Evolutionary conservation across 2,329 filamentous ascomycete genomes (phyloP).

Genomic region (Diaporthe ampelina): DNA sequence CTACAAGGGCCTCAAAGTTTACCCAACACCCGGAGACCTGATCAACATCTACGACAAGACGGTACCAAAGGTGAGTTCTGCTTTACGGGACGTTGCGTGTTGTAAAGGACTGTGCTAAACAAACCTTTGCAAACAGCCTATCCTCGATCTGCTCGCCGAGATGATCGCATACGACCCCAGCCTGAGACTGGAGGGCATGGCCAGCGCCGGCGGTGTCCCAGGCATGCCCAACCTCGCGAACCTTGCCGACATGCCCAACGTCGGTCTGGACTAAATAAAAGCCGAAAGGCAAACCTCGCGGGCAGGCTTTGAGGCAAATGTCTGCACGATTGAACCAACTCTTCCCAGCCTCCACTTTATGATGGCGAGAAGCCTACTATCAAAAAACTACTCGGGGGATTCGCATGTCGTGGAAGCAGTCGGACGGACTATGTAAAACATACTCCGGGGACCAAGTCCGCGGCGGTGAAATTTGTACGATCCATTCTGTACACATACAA

Average conservation of each 20-base stretch:
- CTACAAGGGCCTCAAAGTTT: constrained; percentile 99
- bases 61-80: constrained; percentile 81
- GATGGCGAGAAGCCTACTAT: constrained; percentile 10
- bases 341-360: constrained; percentile 33
- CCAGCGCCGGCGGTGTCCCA: constrained; percentile 48
- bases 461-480: constrained; percentile 30
- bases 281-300: neutral
- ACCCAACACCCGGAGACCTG: constrained; percentile 91
- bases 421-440: constrained; percentile 29
- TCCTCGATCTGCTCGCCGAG: constrained; percentile 95
- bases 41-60: constrained; percentile 99
- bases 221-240: constrained; percentile 48
- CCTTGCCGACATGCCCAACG: constrained; percentile 63
- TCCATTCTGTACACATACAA: constrained; percentile 38
- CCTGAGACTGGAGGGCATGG: constrained; percentile 69
- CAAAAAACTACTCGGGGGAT: constrained; percentile 11
- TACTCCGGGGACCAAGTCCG: constrained; percentile 20
- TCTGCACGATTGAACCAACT: constrained; percentile 1
- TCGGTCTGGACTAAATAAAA: constrained; percentile 65
- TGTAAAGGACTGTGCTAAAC: constrained; percentile 41
- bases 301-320: constrained; percentile 13
- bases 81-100: constrained; percentile 19
- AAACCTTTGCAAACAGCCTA: constrained; percentile 68
- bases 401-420: constrained; percentile 13
- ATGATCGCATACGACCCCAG: constrained; percentile 95